A percentile compares a stretch with the other conserved stretches of the same genome.
Evolutionary conservation across 2,329 filamentous ascomycete species (phyloP).

Genomic region (Scedosporium minutisporum): DNA sequence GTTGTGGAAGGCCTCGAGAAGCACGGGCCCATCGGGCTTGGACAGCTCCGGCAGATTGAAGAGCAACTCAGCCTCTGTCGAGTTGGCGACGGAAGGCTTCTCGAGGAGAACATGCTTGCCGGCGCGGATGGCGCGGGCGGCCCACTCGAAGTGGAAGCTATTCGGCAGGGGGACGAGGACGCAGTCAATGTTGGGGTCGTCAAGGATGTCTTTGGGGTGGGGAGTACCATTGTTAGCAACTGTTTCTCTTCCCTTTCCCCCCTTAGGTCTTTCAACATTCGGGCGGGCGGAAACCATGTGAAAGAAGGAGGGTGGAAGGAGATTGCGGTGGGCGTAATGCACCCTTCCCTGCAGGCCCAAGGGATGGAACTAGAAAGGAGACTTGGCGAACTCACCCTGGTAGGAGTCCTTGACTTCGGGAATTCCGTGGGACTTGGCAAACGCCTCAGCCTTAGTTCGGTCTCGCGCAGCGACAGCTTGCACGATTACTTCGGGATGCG

Average conservation of each 20-base stretch:
- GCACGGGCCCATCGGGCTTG: slow-evolving; percentile 26
- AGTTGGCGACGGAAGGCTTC: too few relatives aligned
- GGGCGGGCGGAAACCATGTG: too few relatives aligned
- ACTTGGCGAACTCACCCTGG: slow-evolving; percentile 19
- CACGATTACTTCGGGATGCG: slow-evolving; percentile 43
- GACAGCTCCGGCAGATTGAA: slow-evolving; percentile 28
- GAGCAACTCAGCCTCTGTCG: slow-evolving; percentile 33
- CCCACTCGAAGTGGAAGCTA: slow-evolving; percentile 33
- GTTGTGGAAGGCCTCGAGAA: slow-evolving; percentile 44
- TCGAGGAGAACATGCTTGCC: slow-evolving; percentile 32
- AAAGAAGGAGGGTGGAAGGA: too few relatives aligned
- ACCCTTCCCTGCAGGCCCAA: too few relatives aligned
- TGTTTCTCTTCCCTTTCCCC: too few relatives aligned
- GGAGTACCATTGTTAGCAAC: too few relatives aligned
- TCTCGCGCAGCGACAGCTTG: slow-evolving; percentile 43
- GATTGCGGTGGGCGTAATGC: too few relatives aligned
- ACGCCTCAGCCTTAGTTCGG: slow-evolving; percentile 32
- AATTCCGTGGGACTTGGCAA: slow-evolving; percentile 41
- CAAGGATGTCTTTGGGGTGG: slow-evolving; percentile 9
- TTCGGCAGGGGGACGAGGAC: slow-evolving; percentile 41
- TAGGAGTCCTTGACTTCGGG: slow-evolving; percentile 39
- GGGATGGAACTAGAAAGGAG: too few relatives aligned
- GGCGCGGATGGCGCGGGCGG: slow-evolving; percentile 30
- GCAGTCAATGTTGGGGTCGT: slow-evolving; percentile 30
- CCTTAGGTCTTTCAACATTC: too few relatives aligned